Evolutionary conservation across 2,329 filamentous ascomycete species (phyloP), one percentile per base, ranked within the genome.

Genomic region (Beauveria rudraprayagi): DNA sequence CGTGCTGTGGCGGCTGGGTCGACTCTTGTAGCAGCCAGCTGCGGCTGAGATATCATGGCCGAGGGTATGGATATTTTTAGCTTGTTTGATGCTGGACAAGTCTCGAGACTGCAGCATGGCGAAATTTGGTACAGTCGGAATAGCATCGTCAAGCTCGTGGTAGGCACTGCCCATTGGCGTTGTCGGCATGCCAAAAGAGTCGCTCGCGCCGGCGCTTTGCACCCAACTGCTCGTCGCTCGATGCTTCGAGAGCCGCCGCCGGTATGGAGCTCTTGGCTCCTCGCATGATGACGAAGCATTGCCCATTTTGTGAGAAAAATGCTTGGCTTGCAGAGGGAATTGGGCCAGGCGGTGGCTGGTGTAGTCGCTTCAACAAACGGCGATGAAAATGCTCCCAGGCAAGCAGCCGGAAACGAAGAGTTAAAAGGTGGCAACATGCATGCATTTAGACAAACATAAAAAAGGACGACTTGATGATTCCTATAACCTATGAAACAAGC

Each of bases 161-260:
- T 59, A 17, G 66, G 67, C 14, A 62, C 61, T 51, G 56, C 60
- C 61, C 62, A 46, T 64, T 44, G n/a, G 59, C 60, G 46, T 61
- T 60, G 50, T 61, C 64, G 55, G 48, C 24, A 44, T n/a, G 7
- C 37, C 56, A 60, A 40, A 19, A 60, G 63, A 63, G 19, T 55
- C 53, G 44, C 41, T 65, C 66, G 59, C 30, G 56, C 56, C 43
- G 65, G 74, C 73, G 71, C 75, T 71, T 71, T 76, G 71, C 58
- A 69, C 66, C 59, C 72, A 70, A 70, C 72, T 72, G 64, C 71
- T 77, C 60, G 71, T 72, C 41, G 73, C 76, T 63, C 74, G 77
- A 62, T 79, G 77, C 68, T 83, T 83, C 56, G 77, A 80, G 63
- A 83, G 75, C 72, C 77, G 82, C 64, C 81, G 77, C 68, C 77